Evolutionary conservation across 257 asterid species (phyloP).

Genomic region (Vinca minor): DNA sequence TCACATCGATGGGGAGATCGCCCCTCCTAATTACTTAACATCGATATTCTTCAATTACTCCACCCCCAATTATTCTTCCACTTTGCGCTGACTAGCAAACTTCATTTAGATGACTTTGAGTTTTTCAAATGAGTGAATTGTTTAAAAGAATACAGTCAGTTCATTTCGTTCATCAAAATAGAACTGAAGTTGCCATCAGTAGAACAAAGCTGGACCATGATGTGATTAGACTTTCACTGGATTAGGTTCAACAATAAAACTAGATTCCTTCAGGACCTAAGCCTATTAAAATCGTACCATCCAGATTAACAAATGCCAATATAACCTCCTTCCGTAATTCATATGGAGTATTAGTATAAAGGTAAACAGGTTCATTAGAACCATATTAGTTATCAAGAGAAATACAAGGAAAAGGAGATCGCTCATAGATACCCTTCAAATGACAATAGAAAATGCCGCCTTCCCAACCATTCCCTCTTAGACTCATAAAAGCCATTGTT

Average conservation of each 20-base stretch:
- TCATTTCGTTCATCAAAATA: not conserved
- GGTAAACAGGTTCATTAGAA: no score
- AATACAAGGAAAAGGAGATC: not conserved
- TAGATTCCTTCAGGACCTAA: no score
- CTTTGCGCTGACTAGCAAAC: not conserved
- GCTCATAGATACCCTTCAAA: slow-evolving; percentile 50
- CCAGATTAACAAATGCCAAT: no score
- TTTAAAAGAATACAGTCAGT: not conserved
- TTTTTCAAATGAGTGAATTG: not conserved
- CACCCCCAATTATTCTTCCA: not conserved
- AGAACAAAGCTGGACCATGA: not conserved
- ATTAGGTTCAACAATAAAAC: no score
- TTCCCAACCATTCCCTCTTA: slow-evolving; percentile 98
- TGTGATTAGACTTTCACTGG: not conserved
- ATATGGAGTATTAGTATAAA: no score
- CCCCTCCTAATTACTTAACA: not conserved
- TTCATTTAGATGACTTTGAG: not conserved
- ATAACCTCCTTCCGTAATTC: no score
- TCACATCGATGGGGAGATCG: not conserved
- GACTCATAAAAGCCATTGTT: slow-evolving; percentile 77
- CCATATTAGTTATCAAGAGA: no score
- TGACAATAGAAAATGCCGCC: slow-evolving; percentile 72
- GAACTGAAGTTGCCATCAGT: not conserved
- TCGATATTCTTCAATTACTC: not conserved
- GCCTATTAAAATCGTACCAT: no score